Conservation (phyloP, 2,329 filamentous ascomycete genomes). For the Lasiodiplodia sp. region DNA sequence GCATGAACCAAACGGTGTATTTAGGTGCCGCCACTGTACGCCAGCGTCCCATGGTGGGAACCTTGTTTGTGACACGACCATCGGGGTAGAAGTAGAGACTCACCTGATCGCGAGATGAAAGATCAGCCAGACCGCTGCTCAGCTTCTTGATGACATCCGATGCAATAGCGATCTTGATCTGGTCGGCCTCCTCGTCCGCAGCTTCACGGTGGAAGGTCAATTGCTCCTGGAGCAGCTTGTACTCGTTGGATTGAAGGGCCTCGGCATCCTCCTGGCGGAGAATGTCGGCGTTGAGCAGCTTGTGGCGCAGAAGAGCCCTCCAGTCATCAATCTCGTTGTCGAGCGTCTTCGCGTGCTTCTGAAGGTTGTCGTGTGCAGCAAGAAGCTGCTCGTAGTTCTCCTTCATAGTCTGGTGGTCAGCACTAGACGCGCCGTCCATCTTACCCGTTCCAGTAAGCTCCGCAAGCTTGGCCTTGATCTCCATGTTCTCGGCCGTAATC, state of each 20-base stretch:
- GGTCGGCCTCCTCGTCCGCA: conserved; percentile 41
- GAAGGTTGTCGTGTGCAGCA: conserved; percentile 43
- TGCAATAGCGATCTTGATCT: conserved; percentile 41
- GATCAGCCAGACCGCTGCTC: conserved; percentile 41
- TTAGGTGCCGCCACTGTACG: neutral
- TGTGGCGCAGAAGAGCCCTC: conserved; percentile 43
- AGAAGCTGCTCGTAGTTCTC: conserved; percentile 47
- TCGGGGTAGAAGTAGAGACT: neutral
- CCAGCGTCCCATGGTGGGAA: conserved; percentile 3
- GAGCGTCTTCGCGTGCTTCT: conserved; percentile 44
- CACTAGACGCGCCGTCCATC: conserved; percentile 39
- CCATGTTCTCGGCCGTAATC: conserved; percentile 30
- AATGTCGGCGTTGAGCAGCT: conserved; percentile 43
- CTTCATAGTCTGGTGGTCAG: conserved; percentile 41
- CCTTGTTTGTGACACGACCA: neutral
- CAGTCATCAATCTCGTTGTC: conserved; percentile 47
- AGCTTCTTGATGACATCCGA: conserved; percentile 46
- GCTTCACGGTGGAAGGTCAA: conserved; percentile 43
- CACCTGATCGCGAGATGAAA: conserved; percentile 33
- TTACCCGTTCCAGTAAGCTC: conserved; percentile 24
- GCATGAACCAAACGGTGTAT: neutral
- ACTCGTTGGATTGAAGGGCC: conserved; percentile 42
- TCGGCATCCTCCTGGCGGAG: conserved; percentile 44
- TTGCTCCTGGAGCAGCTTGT: conserved; percentile 44
- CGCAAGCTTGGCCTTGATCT: conserved; percentile 27